phyloP scores from a whole-genome alignment of 129 eudicot genomes.

The Dittrichia graveolens region DNA sequence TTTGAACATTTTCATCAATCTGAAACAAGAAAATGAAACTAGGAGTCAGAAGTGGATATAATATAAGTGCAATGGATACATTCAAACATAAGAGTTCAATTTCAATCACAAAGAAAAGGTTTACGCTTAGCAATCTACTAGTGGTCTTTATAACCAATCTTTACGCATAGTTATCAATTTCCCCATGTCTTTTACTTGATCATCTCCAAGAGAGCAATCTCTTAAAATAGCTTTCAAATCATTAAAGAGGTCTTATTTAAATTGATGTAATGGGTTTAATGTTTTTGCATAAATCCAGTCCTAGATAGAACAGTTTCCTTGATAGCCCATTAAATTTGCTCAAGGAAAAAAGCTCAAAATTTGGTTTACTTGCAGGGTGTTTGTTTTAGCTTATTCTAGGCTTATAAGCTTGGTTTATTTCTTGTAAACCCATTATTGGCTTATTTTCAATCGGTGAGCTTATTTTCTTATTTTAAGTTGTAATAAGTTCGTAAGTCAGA shows the following conservation, averaged over 20 bases:
- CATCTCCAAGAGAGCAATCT: conserved; percentile 18
- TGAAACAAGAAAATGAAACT: conserved; percentile 36
- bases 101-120: background rate
- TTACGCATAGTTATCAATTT: background rate
- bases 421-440: no score
- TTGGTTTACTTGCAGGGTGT: conserved; percentile 19
- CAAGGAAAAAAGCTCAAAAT: conserved; percentile 20
- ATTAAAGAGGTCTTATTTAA: background rate
- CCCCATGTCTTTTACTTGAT: conserved; percentile 1
- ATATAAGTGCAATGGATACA: conserved; percentile 1
- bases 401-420: no score
- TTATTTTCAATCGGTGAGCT: no score
- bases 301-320: background rate
- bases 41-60: background rate
- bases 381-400: no score
- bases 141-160: background rate
- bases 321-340: conserved; percentile 10
- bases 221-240: conserved; percentile 18
- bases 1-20: conserved; percentile 70
- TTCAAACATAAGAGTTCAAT: background rate
- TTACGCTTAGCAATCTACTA: background rate
- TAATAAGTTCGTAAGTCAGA: no score
- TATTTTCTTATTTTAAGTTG: no score
- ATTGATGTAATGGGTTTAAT: background rate
- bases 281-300: background rate